Percentiles rank a stretch among this genome's conserved stretches.
Evolutionary conservation across 208 protist species (phyloP).

Genomic region (Acanthamoeba triangularis): DNA sequence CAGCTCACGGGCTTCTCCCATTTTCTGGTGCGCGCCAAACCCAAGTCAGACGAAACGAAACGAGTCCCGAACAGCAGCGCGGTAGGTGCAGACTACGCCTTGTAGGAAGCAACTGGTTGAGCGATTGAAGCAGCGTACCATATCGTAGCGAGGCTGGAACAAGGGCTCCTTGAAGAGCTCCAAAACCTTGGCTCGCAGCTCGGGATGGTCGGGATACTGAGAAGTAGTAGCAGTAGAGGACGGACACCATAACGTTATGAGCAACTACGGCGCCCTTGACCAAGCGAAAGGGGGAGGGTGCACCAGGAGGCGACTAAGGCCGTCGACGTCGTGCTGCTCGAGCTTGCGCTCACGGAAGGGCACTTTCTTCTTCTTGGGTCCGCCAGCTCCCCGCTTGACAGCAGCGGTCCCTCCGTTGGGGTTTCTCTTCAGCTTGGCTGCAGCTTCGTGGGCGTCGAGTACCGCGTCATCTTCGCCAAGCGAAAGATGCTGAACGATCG

Average conservation of each 20-base stretch:
- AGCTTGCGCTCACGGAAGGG: conserved; percentile 23
- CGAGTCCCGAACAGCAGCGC: too few species aligned
- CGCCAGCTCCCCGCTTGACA: neutral
- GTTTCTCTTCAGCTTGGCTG: neutral
- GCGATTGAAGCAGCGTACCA: neutral
- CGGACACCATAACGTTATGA: too few species aligned
- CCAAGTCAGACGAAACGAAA: too few species aligned
- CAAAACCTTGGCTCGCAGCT: neutral
- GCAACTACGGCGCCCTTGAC: neutral
- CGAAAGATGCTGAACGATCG: neutral
- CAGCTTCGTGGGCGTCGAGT: neutral
- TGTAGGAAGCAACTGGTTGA: neutral
- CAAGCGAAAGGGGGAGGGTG: neutral
- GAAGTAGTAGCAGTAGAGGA: too few species aligned
- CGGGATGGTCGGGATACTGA: conserved; percentile 20
- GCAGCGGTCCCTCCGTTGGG: neutral
- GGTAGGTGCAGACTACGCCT: too few species aligned
- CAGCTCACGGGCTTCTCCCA: conserved; percentile 74
- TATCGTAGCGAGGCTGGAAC: conserved; percentile 61
- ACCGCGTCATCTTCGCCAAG: neutral
- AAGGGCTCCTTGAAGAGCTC: conserved; percentile 79
- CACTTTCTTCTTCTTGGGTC: neutral
- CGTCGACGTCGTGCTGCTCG: neutral
- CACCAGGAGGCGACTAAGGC: neutral
- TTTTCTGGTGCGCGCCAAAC: neutral